Evolutionary conservation across 2,329 filamentous ascomycete species (phyloP).

Genomic region (Thelonectria discophora): DNA sequence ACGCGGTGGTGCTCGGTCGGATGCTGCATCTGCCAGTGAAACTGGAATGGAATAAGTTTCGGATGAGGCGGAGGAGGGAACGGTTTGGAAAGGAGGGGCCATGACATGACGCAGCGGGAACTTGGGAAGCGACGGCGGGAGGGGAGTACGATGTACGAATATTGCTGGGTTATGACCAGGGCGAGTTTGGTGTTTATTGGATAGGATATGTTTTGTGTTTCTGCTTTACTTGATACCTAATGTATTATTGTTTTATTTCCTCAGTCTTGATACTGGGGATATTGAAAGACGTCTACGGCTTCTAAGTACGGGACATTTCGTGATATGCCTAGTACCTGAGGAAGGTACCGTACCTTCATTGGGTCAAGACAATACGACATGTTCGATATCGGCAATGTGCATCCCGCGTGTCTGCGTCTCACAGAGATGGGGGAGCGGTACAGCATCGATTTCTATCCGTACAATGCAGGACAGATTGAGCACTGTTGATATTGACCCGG

Average conservation of each 20-base stretch:
- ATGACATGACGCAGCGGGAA: slow-evolving; percentile 7
- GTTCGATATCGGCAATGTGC: too few species aligned
- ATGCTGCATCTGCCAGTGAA: slow-evolving; percentile 44
- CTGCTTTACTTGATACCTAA: background rate
- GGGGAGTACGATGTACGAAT: slow-evolving; percentile 22
- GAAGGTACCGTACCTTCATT: too few species aligned
- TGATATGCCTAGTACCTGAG: too few species aligned
- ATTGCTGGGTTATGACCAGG: slow-evolving; percentile 7
- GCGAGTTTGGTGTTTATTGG: slow-evolving; percentile 4
- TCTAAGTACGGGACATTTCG: too few species aligned
- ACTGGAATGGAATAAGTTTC: slow-evolving; percentile 8
- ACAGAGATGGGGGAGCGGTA: too few species aligned
- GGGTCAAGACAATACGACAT: too few species aligned
- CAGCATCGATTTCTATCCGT: too few species aligned
- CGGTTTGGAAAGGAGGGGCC: background rate
- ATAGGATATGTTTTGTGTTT: background rate
- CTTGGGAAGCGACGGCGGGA: background rate
- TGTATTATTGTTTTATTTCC: background rate
- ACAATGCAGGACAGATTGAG: too few species aligned
- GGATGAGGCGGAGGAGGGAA: slow-evolving; percentile 20
- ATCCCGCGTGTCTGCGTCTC: too few species aligned
- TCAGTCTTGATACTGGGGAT: background rate
- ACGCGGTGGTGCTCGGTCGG: slow-evolving; percentile 50
- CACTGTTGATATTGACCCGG: background rate
- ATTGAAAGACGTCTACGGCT: too few species aligned